phyloP scores from a whole-genome alignment of 129 eudicot genomes.

The Heracleum sosnowskyi region DNA sequence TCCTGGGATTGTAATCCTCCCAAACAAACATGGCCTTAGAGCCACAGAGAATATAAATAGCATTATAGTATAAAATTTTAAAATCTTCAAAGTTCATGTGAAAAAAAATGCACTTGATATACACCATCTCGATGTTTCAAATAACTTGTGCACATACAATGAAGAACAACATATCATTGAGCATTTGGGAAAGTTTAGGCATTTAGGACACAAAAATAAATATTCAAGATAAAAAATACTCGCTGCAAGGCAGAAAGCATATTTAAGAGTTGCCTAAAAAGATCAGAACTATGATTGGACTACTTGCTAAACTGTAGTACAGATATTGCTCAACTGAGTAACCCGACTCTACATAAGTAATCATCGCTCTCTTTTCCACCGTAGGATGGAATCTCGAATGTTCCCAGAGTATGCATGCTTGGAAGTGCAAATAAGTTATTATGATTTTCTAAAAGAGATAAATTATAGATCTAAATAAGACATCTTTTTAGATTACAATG shows the following conservation, averaged over 20 bases:
- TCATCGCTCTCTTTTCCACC: neutral
- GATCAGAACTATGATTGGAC: neutral
- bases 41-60: neutral
- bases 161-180: neutral
- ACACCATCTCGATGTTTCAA: neutral
- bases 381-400: neutral
- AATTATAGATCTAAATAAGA: neutral
- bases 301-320: neutral
- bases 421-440: neutral
- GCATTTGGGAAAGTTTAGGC: neutral
- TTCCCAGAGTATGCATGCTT: neutral
- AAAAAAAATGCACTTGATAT: neutral
- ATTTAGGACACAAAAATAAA: neutral
- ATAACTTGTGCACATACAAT: neutral
- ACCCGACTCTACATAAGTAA: neutral
- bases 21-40: no score
- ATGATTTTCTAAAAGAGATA: neutral
- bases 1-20: no score
- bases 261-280: neutral
- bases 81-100: neutral
- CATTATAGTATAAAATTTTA: neutral
- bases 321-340: neutral
- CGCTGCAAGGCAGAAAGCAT: neutral
- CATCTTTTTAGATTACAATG: no score
- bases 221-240: neutral